A percentile compares a stretch with the other conserved stretches of the same genome.
phyloP scores from a whole-genome alignment of 768 basidiomycete species.

The Dioszegia crocea region DNA sequence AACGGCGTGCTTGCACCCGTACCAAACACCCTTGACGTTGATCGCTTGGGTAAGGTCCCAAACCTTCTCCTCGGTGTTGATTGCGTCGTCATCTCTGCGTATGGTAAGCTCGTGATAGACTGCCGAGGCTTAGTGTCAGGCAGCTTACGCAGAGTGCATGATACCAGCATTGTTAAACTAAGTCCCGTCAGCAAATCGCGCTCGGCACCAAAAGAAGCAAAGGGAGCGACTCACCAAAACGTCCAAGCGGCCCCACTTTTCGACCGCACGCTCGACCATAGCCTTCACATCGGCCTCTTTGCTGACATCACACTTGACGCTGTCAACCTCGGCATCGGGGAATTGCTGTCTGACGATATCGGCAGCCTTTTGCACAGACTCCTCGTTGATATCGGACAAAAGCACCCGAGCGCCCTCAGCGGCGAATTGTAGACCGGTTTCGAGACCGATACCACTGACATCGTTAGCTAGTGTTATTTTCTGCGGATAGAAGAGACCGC shows the following conservation, averaged over 20 bases:
- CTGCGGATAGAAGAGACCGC: not conserved
- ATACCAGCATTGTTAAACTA: constrained; percentile 99
- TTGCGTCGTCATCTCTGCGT: constrained; percentile 74
- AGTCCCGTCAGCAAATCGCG: not conserved
- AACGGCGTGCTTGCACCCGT: constrained; percentile 97
- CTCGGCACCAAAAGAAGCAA: not conserved
- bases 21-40: constrained; percentile 99
- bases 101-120: not conserved
- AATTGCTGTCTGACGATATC: constrained; percentile 62
- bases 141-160: constrained; percentile 70
- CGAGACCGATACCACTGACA: constrained; percentile 85
- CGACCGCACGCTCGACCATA: constrained; percentile 72
- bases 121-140: not conserved
- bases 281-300: constrained; percentile 81
- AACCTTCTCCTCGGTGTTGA: constrained; percentile 93
- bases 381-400: constrained; percentile 78
- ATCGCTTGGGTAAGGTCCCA: constrained; percentile 71
- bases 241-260: constrained; percentile 87
- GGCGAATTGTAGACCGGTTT: constrained; percentile 92
- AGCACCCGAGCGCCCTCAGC: constrained; percentile 88
- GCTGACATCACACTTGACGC: constrained; percentile 77
- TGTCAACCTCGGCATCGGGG: constrained; percentile 57
- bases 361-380: constrained; percentile 66
- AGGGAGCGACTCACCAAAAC: constrained; percentile 81
- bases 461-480: not conserved